Conservation (phyloP, 352 stramenopile species). For the Phytophthora hybrid region DNA sequence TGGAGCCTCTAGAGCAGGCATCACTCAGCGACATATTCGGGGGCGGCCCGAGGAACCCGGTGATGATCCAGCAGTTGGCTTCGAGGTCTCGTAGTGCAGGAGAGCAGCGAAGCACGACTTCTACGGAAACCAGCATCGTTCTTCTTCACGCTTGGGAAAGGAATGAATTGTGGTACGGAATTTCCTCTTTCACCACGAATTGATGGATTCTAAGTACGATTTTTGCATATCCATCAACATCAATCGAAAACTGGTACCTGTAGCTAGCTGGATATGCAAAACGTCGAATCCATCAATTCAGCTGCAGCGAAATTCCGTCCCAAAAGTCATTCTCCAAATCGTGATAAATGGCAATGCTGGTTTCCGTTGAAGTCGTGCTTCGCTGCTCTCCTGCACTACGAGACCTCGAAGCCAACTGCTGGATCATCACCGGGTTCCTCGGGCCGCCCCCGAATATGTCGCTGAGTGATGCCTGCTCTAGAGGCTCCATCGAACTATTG, state of each 20-base stretch:
- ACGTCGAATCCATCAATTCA: too few relatives aligned
- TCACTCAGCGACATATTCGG: neutral
- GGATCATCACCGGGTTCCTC: neutral
- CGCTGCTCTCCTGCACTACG: neutral
- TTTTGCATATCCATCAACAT: too few relatives aligned
- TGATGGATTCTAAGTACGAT: too few relatives aligned
- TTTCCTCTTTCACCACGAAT: too few relatives aligned
- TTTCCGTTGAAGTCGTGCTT: neutral
- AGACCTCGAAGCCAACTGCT: neutral
- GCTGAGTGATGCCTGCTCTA: neutral
- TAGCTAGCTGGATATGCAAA: too few relatives aligned
- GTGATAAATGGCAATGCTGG: neutral
- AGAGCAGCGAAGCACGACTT: too few relatives aligned
- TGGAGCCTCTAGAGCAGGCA: neutral
- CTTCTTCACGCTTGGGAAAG: too few relatives aligned
- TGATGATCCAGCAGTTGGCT: neutral
- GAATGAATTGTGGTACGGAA: neutral
- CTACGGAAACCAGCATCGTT: too few relatives aligned
- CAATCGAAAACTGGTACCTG: too few relatives aligned
- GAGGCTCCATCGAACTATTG: neutral
- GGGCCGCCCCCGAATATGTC: neutral
- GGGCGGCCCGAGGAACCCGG: neutral
- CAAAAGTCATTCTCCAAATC: neutral
- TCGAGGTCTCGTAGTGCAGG: too few relatives aligned
- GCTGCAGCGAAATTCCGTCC: neutral